Percentiles rank a stretch among this genome's conserved stretches.
Conservation (phyloP, 139 green algal genomes). For the Haematococcus lacustris region DNA sequence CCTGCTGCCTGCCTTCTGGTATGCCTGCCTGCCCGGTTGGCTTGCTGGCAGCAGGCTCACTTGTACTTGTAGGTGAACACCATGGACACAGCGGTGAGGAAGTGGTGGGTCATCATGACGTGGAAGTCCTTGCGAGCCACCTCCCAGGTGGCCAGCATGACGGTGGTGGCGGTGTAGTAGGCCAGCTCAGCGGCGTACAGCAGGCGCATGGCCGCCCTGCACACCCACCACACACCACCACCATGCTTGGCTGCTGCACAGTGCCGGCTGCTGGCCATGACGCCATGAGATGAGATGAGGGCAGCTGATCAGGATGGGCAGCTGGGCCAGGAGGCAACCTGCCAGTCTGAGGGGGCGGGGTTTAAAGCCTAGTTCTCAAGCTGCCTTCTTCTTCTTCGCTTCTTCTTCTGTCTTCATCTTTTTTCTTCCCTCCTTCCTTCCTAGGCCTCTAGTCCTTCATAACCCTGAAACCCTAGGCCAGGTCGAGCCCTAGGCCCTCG, state of each 20-base stretch:
- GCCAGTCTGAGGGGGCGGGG: background rate
- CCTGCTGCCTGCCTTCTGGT: too few relatives aligned
- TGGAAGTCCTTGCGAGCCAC: slow-evolving; percentile 54
- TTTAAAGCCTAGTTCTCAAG: background rate
- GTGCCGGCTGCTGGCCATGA: background rate
- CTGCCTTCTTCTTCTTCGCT: too few relatives aligned
- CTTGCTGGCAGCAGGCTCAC: too few relatives aligned
- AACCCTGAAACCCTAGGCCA: too few relatives aligned
- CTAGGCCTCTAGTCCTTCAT: too few relatives aligned
- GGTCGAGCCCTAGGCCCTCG: too few relatives aligned
- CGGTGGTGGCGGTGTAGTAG: slow-evolving; percentile 45
- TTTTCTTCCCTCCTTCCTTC: too few relatives aligned
- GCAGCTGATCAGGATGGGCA: background rate
- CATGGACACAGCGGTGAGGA: slow-evolving; percentile 44
- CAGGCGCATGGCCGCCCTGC: slow-evolving; percentile 29
- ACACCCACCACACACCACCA: background rate
- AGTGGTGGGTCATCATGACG: slow-evolving; percentile 66
- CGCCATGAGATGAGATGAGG: background rate
- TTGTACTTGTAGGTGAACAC: slow-evolving; percentile 47
- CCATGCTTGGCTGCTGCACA: background rate
- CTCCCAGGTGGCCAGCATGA: slow-evolving; percentile 63
- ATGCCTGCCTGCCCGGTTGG: too few relatives aligned
- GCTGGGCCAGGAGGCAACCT: background rate
- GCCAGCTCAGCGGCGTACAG: slow-evolving; percentile 45
- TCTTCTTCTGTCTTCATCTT: too few relatives aligned